Evolutionary conservation across 805 yeast species (phyloP), one percentile per base, ranked within the genome.

Genomic region (Candida ortonii): DNA sequence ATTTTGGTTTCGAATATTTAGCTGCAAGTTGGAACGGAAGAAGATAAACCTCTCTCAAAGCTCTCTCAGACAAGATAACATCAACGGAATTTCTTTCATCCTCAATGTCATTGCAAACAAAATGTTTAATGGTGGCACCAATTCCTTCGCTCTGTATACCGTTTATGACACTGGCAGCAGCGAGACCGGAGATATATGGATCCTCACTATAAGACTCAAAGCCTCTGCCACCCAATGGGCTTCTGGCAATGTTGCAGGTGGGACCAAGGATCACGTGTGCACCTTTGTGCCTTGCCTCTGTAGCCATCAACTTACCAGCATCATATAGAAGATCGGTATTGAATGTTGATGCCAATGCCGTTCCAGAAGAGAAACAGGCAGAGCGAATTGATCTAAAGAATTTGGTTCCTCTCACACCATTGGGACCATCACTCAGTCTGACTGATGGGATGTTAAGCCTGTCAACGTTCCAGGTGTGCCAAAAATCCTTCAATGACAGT

Each of bases 11-110:
- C 13, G 80, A 34, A 38, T 73, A 64, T 39, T 72, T 64, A 18
- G 75, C 51, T n/a, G 83, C 84, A 26, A 79, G 53, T 58, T 78
- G 79, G 64, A 79, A 79, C 2, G 86, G 84, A 46, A 68, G 66
- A 52, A 79, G 61, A 55, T 79, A 79, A 38, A 79, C 68, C 53
- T 80, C 85, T 53, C 85, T 68, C 43, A 79, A 59, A 2, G 85
- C 84, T 49, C 85, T 61, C 47, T 73, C 77, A 2, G 81, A 64
- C 28, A 80, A 61, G 12, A 68, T 55, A 6, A 76, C 61, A 49
- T 77, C 69, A 23, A 73, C 66, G 2, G 68, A 58, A 34, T 57
- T 62, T 43, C 85, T 60, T 38, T 73, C 74, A 39, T 75, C 71
- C 52, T 79, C 86, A 52, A 70, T 67, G 48, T 79, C 84, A 43